Conservation (phyloP, 768 basidiomycete species). For the Russula foetens region DNA sequence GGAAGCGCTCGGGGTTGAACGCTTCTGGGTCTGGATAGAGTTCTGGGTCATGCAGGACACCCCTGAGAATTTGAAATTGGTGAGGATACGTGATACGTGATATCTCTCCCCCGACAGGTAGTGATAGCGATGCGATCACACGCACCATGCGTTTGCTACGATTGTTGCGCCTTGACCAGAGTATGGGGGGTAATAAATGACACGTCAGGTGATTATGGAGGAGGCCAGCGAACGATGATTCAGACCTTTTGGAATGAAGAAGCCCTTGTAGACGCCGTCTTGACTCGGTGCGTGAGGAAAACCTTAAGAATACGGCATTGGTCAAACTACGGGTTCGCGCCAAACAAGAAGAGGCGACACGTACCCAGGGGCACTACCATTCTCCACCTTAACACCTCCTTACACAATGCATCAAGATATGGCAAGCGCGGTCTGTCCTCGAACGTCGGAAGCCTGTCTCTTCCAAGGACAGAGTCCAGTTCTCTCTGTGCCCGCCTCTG, state of each 20-base stretch:
- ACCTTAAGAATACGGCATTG: slow-evolving; percentile 1
- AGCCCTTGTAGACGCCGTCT: slow-evolving; percentile 24
- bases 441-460: slow-evolving; percentile 24
- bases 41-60: slow-evolving; percentile 21
- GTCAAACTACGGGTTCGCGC: neutral
- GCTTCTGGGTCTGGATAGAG: slow-evolving; percentile 24
- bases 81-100: no score
- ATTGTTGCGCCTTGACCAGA: slow-evolving; percentile 11
- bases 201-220: neutral
- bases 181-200: neutral
- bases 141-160: slow-evolving; percentile 24
- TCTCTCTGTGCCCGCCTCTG: slow-evolving; percentile 22
- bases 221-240: neutral
- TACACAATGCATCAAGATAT: slow-evolving; percentile 21
- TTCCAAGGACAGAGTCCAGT: slow-evolving; percentile 24
- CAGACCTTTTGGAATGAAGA: slow-evolving; percentile 24
- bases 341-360: neutral
- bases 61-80: neutral
- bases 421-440: slow-evolving; percentile 23
- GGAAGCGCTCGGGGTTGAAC: slow-evolving; percentile 26
- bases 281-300: slow-evolving; percentile 20
- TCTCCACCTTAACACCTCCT: slow-evolving; percentile 24
- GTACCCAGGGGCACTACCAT: slow-evolving; percentile 1
- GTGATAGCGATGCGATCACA: neutral
- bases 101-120: no score